These are phyloP conservation scores for Chlamydomonas asymmetrica DNA, from an alignment of 139 green algal genomes.

Conservation along the genomic window DNA sequence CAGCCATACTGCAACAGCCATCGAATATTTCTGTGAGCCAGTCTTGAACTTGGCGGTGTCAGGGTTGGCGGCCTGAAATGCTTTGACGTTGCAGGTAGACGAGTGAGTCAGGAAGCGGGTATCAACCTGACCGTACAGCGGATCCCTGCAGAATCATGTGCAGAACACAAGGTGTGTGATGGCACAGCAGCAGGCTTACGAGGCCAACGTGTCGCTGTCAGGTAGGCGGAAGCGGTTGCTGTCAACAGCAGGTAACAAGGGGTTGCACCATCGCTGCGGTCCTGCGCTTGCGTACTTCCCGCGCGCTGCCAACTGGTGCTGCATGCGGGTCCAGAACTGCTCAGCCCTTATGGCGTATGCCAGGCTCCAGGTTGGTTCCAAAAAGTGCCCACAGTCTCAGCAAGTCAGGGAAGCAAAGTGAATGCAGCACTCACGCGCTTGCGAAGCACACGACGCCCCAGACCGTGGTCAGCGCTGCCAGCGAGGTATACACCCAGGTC, in stretches of 20 bases:
- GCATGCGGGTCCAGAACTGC: neutral
- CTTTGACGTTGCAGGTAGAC: neutral
- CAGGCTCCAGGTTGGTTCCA: neutral
- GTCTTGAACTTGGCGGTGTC: neutral
- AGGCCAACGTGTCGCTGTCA: too few relatives aligned
- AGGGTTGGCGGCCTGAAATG: neutral
- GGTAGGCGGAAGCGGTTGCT: too few relatives aligned
- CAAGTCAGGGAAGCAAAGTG: neutral
- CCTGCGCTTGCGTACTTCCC: neutral
- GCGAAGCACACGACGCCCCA: constrained; percentile 10
- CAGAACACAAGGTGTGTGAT: too few relatives aligned
- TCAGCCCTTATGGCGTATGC: neutral
- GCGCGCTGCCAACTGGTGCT: neutral
- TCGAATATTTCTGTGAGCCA: neutral
- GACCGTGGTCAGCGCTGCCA: neutral
- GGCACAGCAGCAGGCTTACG: too few relatives aligned
- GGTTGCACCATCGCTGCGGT: neutral
- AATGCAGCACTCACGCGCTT: neutral
- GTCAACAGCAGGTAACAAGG: neutral
- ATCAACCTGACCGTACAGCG: neutral
- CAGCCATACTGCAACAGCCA: constrained; percentile 5
- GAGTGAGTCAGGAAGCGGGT: neutral
- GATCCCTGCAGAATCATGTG: neutral
- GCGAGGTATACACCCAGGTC: neutral
- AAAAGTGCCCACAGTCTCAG: too few relatives aligned